Evolutionary conservation across 73 alveolate species (phyloP).

Genomic region (Paramecium biaurelia): DNA sequence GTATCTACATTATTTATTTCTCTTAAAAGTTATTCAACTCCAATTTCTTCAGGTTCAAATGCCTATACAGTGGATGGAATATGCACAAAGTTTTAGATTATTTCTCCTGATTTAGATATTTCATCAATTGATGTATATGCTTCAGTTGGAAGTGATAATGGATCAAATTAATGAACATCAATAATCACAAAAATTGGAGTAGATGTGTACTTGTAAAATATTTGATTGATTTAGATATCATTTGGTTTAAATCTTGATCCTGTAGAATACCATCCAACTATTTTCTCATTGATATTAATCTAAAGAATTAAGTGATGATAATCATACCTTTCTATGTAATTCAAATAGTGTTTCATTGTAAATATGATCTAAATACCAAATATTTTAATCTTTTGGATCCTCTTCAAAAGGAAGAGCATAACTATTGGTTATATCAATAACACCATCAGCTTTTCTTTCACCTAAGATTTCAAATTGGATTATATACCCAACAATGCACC

Average conservation of each 20-base stretch:
- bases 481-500: conserved; percentile 85
- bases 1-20: conserved; percentile 96
- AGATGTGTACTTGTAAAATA: conserved; percentile 91
- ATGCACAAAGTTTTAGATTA: conserved; percentile 85
- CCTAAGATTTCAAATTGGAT: conserved; percentile 61
- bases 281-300: conserved; percentile 95
- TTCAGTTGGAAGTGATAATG: conserved; percentile 96
- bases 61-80: conserved; percentile 90
- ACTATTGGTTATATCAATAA: conserved; percentile 97
- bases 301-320: not conserved
- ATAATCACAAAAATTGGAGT: conserved; percentile 94
- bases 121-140: conserved; percentile 92
- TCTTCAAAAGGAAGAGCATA: conserved; percentile 99
- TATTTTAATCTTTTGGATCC: conserved; percentile 97
- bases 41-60: conserved; percentile 98
- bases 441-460: conserved; percentile 91
- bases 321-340: conserved; percentile 92
- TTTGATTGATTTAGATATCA: conserved; percentile 98
- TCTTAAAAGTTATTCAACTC: conserved; percentile 98
- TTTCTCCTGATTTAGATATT: conserved; percentile 90
- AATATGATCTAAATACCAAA: conserved; percentile 99
- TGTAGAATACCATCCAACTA: conserved; percentile 99
- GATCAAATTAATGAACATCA: conserved; percentile 84
- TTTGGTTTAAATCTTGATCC: conserved; percentile 99
- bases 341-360: conserved; percentile 97